phyloP scores from a whole-genome alignment of 495 filamentous ascomycete species.

The Cryomyces minteri region DNA sequence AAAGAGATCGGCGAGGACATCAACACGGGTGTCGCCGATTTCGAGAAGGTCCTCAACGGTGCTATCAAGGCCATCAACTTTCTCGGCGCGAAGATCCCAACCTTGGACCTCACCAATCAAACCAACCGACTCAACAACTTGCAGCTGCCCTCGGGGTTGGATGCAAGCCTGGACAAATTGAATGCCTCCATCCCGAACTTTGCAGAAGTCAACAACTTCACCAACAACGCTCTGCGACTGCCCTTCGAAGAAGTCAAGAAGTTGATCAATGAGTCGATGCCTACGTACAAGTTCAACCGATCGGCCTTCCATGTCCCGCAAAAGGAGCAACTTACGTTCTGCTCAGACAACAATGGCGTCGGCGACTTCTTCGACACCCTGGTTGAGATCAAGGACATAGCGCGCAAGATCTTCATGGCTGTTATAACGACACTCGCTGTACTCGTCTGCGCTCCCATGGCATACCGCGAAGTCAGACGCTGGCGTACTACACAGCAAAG shows the following conservation, averaged over 20 bases:
- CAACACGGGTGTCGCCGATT: conserved; percentile 28
- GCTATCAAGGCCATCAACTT: conserved; percentile 30
- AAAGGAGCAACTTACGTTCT: conserved; percentile 73
- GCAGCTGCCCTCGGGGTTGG: conserved; percentile 44
- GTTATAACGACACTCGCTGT: conserved; percentile 52
- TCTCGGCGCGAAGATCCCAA: conserved; percentile 24
- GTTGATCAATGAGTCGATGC: conserved; percentile 44
- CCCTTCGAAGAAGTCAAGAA: conserved; percentile 65
- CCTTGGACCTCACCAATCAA: conserved; percentile 36
- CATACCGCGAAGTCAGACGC: conserved; percentile 58
- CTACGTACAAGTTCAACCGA: conserved; percentile 57
- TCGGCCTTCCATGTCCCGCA: conserved; percentile 58
- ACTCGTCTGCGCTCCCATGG: conserved; percentile 56
- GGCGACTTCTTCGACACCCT: conserved; percentile 70
- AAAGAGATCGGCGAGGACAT: conserved; percentile 44
- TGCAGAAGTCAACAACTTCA: conserved; percentile 59
- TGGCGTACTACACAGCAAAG: conserved; percentile 57
- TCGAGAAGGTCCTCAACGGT: conserved; percentile 43
- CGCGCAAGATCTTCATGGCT: conserved; percentile 55
- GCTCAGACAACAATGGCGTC: conserved; percentile 67
- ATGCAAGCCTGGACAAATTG: conserved; percentile 42
- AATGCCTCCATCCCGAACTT: conserved; percentile 71
- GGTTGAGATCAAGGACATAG: conserved; percentile 34
- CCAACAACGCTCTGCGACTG: conserved; percentile 44
- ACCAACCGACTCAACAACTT: conserved; percentile 50